Percentiles rank a stretch among this genome's conserved stretches.
Evolutionary conservation across 2,329 filamentous ascomycete species (phyloP).

Genomic region (Fusarium luffae): DNA sequence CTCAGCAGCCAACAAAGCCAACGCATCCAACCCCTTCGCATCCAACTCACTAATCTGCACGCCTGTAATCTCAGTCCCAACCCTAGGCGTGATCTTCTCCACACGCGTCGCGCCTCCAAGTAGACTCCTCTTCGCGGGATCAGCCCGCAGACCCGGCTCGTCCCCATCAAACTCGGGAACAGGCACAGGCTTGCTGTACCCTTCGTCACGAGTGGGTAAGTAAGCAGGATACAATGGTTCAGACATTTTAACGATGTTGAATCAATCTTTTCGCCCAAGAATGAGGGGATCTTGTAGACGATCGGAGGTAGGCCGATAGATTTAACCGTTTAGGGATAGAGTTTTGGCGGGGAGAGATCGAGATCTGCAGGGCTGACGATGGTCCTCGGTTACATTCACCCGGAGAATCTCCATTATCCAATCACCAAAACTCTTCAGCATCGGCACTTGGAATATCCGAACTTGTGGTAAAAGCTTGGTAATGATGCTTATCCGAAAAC

Average conservation of each 20-base stretch:
- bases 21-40: constrained; percentile 44
- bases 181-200: constrained; percentile 39
- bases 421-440: neutral
- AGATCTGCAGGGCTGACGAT: constrained; percentile 30
- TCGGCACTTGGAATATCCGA: neutral
- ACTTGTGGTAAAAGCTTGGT: neutral
- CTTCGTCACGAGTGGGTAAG: constrained; percentile 49
- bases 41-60: constrained; percentile 46
- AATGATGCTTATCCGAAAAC: too few species aligned
- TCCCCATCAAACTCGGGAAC: constrained; percentile 46
- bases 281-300: too few species aligned
- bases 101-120: constrained; percentile 27
- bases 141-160: constrained; percentile 48
- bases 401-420: neutral
- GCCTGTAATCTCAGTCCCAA: constrained; percentile 46
- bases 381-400: neutral
- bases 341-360: neutral
- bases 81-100: constrained; percentile 45
- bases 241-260: neutral
- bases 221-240: constrained; percentile 49
- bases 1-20: constrained; percentile 48
- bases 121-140: constrained; percentile 42
- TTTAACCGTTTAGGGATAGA: constrained; percentile 14
- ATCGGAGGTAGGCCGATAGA: constrained; percentile 4
- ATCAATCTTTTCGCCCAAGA: too few species aligned